Percentiles rank a stretch among this genome's conserved stretches.
Conservation (phyloP, 129 eudicot genomes). For the Flaveria linearis region DNA sequence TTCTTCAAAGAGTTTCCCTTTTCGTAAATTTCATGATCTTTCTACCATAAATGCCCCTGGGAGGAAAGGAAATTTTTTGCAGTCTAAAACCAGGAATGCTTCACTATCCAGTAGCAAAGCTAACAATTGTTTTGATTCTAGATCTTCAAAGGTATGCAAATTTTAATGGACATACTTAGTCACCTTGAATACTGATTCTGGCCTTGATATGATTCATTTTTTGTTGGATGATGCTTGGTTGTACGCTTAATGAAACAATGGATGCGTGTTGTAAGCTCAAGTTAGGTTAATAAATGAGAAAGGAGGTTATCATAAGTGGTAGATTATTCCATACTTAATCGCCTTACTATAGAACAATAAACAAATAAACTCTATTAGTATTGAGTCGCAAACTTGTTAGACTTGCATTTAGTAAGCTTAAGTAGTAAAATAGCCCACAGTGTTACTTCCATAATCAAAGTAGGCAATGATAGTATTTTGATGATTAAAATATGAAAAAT, state of each 20-base stretch:
- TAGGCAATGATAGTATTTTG: neutral
- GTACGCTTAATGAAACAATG: neutral
- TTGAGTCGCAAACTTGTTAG: neutral
- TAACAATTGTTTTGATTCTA: conserved; percentile 39
- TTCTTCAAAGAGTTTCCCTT: conserved; percentile 77
- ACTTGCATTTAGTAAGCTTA: neutral
- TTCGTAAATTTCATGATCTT: conserved; percentile 57
- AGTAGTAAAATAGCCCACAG: neutral
- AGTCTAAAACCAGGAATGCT: conserved; percentile 46
- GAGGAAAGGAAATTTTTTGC: conserved; percentile 46
- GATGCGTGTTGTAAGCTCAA: neutral
- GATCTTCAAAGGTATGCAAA: conserved; percentile 44
- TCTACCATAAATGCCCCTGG: conserved; percentile 46
- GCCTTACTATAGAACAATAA: neutral
- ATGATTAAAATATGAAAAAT: neutral
- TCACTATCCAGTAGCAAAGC: conserved; percentile 42
- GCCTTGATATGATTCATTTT: neutral
- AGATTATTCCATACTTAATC: neutral
- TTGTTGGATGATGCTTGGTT: neutral
- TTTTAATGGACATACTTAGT: neutral
- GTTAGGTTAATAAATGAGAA: conserved; percentile 7
- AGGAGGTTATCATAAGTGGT: neutral
- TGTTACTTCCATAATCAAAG: neutral
- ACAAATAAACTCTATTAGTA: neutral
- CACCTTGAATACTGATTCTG: neutral